Base-by-base conservation (phyloP, 208 protist genomes). In the Angomonas desouzai region DNA sequence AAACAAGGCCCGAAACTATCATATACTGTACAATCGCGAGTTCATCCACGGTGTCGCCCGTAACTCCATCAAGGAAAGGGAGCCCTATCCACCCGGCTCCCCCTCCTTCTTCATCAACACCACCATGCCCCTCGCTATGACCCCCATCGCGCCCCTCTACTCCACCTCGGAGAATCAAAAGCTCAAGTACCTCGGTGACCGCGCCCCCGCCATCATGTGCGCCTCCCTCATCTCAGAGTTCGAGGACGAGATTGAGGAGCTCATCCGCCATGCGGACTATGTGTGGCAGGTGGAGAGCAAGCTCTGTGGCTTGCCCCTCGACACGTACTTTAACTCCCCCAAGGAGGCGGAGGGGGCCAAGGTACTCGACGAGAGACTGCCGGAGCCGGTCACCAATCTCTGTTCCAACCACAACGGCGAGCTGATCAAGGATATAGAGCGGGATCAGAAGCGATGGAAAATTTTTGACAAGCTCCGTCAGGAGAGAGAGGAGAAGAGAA, bases 1-100 rank as follows among this genome's bases (percentile, higher is more conserved):
- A 55, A 85, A 62, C 18, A 85, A 82, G 48, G 76, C 87, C 27
- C 87, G 81, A 27, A 73, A 69, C 10, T 89, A 90, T 53, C 75
- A 85, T 36, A 32, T 72, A 55, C 51, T 78, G 58, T 34, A 49
- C 25, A 66, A 70, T 28, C 38, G 65, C 11, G 67, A 77, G 22
- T 49, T 87, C 36, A 70, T 74, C 11, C 74, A 83, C 51, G 69
- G 70, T 29, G 69, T 77, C n/a, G 45, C 10, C 3, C 45, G 45
- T 3, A 16, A 13, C 20, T 27, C 45, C 20, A 13, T 51, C 20
- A 51, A 51, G 20, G 45, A 51, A 16, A 3, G 45, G 18, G 45
- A 27, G 18, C 10, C 45, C 9, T 51, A 51, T 23, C 45, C 20
- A 13, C 9, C 9, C 6, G 20, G 20, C 45, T 13, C 20, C 20